A percentile compares a stretch with the other conserved stretches of the same genome.
phyloP scores from a whole-genome alignment of 2,329 filamentous ascomycete species.

The Trichoderma sp. region DNA sequence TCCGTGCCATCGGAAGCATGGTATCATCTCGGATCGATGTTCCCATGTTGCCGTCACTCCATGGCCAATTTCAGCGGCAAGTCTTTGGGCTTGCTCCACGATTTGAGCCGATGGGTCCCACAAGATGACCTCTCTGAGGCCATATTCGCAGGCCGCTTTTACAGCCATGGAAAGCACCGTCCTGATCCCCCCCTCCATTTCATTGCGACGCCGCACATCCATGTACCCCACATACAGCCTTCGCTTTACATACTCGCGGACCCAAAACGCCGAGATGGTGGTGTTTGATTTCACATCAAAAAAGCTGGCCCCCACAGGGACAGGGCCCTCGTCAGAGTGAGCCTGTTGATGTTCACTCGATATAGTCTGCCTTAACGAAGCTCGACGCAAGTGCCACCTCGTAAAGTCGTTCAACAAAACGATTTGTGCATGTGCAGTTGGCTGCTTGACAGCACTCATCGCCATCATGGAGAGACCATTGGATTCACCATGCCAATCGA shows the following conservation, averaged over 20 bases:
- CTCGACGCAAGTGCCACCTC: conserved; percentile 39
- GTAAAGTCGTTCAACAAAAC: conserved; percentile 36
- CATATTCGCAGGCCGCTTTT: conserved; percentile 37
- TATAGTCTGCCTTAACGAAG: conserved; percentile 27
- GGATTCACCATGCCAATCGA: background rate
- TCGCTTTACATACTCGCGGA: conserved; percentile 37
- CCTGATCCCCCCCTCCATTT: conserved; percentile 32
- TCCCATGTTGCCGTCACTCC: conserved; percentile 35
- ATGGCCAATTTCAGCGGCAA: conserved; percentile 43
- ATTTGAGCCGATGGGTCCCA: conserved; percentile 42
- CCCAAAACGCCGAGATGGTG: conserved; percentile 40
- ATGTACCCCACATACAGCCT: conserved; percentile 29
- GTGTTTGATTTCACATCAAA: conserved; percentile 22
- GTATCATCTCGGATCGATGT: conserved; percentile 38
- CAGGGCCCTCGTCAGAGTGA: too few species aligned
- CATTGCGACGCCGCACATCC: conserved; percentile 27
- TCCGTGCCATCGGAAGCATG: conserved; percentile 41
- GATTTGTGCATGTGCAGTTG: conserved; percentile 38
- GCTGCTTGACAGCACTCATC: conserved; percentile 28
- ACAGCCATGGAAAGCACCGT: conserved; percentile 39
- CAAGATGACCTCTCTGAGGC: conserved; percentile 38
- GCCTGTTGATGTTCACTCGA: too few species aligned
- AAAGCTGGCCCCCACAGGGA: conserved; percentile 20
- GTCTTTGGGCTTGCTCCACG: conserved; percentile 33
- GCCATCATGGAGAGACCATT: background rate